Evolutionary conservation across 495 filamentous ascomycete genomes (phyloP), one percentile per base, ranked within the genome.

Genomic region (Letharia lupina): DNA sequence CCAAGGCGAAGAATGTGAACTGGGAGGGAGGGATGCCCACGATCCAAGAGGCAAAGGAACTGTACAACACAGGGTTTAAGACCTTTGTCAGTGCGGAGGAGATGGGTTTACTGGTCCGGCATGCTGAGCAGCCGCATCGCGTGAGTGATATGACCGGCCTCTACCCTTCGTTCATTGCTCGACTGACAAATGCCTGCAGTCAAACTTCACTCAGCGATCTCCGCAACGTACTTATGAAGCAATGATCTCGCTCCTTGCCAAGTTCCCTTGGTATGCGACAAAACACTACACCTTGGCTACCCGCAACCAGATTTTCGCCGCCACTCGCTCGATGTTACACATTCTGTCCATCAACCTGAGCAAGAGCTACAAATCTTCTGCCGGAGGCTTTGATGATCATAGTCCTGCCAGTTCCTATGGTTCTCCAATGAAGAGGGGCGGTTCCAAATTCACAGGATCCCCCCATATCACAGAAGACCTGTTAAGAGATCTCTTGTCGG

Each of bases 151-250:
- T 60, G 40, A 54, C 48, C 28, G 64, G 58, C 5, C 33, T 60
- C 54, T 37, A 35, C 31, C 37, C 41, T 50, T 52, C n/a, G 40
- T n/a, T 45, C 28, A 20, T 20, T 31, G 12, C 16, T 31, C 8
- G 35, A 44, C 48, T 66, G 31, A 66, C 39, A 41, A 13, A 18
- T 66, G 11, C 3, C 47, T 16, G 39, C 61, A 91, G 88, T 86
- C 86, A 56, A 81, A 82, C 1, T 92, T 86, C 70, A 79, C 83
- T 6, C 76, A 75, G 40, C 83, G 87, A 63, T 88, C 85, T 65
- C 84, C 84, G 9, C 86, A 91, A 75, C 86, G 90, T 2, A 82
- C 86, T 13, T 93, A 84, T 68, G 90, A 94, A 77, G 87, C 81
- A 48, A 80, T 90, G 71, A 89, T 91, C 68, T 89, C 84, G 68